Evolutionary conservation across 75 land plant species (phyloP).

Genomic region (Adiantum capillusveneris): DNA sequence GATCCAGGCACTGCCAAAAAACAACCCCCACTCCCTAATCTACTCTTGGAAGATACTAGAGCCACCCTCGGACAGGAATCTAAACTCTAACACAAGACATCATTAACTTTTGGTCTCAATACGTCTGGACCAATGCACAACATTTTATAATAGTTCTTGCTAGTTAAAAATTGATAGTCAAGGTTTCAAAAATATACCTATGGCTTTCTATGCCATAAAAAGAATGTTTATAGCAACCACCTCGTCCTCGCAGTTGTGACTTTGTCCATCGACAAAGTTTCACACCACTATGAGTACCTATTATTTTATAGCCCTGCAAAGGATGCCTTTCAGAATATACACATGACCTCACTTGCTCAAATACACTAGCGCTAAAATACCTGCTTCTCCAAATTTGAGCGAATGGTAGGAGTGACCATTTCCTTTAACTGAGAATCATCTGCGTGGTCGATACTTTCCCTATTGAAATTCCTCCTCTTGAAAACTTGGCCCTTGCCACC

Average conservation of each 20-base stretch:
- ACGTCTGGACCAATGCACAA: no score
- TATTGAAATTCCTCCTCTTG: neutral
- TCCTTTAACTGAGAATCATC: constrained; percentile 18
- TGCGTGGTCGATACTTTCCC: neutral
- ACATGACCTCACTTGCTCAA: constrained; percentile 1
- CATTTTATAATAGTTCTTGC: no score
- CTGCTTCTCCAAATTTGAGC: constrained; percentile 86
- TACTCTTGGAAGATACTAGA: no score
- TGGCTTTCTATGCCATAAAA: constrained; percentile 97
- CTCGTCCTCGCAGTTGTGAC: constrained; percentile 89
- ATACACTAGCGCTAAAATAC: constrained; percentile 18
- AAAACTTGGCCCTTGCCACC: constrained; percentile 3
- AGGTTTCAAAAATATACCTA: constrained; percentile 36
- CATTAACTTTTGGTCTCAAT: no score
- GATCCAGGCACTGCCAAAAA: no score
- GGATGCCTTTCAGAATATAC: neutral
- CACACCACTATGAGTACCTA: constrained; percentile 97
- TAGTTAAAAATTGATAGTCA: neutral
- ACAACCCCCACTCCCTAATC: no score
- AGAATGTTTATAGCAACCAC: constrained; percentile 98
- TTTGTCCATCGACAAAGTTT: constrained; percentile 98
- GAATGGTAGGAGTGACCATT: constrained; percentile 93
- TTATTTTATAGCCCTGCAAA: constrained; percentile 89
- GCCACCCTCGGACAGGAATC: no score
- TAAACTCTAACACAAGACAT: no score